Base-by-base conservation (phyloP, 2,329 filamentous ascomycete species). In the Tolypocladium amazonense region DNA sequence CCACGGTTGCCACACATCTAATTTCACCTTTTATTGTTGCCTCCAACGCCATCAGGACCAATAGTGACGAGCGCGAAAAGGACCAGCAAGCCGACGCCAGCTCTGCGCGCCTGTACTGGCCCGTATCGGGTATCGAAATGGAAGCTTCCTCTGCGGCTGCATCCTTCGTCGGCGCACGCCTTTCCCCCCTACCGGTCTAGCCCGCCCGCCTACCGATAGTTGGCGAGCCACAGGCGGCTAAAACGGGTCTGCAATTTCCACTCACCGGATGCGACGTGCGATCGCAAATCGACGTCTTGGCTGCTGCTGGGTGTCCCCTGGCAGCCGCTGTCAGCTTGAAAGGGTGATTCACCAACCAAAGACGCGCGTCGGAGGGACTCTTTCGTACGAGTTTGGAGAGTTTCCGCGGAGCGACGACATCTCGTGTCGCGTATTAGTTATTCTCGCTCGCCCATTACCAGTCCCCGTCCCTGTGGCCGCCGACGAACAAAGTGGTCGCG, bases 241-340 rank as follows among this genome's bases (percentile, higher is more conserved):
- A 37, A 54, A 11, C 39, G 57, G 35, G 59, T 27, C 57, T 54
- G 39, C 43, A 59, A 59, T 61, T 59, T 61, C 57, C 57, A 55
- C 37, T 38, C 55, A 25, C 59, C 35, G 27, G 59, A 56, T 47
- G 47, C 41, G 25, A 50, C 41, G 15, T 41, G 43, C 54, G 58
- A 60, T 60, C 54, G n/a, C 38, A 37, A 15, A 52, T 43, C 37
- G 37, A 56, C 14, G 39, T 56, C 35, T 43, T 45, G 58, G 56
- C 43, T 27, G 12, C 23, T 45, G 45, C 30, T 35, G 47, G 35
- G 47, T 33, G 25, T 20, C 50, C 50, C 50, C 27, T 35, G 50
- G 27, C 9, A 4, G 50, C 30, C 50, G 50, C 50, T 20, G 30
- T 53, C 50, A 35, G 50, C 50, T n/a, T 33, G 18, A n/a, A 53